Conservation (phyloP, 75 land plant genomes). For the Pinus albicaulis region DNA sequence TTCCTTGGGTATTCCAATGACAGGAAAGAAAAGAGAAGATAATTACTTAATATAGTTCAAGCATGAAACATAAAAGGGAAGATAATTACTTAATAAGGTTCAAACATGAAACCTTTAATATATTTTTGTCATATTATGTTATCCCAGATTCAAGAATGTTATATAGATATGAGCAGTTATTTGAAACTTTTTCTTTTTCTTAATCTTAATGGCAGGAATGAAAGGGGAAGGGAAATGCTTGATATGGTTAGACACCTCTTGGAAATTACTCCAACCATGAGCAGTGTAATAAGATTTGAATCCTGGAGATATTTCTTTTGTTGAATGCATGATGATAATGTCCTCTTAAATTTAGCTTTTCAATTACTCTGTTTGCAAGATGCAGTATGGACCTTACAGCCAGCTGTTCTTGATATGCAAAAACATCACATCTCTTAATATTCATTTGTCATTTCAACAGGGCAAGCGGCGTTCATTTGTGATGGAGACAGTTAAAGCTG, state of each 20-base stretch:
- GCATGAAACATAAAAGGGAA: not conserved
- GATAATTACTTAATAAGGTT: not conserved
- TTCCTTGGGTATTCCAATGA: not conserved
- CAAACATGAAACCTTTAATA: not conserved
- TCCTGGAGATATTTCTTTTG: not conserved
- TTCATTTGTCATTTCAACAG: slow-evolving; percentile 29
- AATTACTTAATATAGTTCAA: not conserved
- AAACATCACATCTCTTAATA: not conserved
- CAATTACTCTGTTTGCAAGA: not conserved
- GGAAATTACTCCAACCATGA: slow-evolving; percentile 79
- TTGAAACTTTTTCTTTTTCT: not conserved
- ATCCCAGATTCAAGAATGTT: too few species aligned
- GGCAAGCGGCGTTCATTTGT: slow-evolving; percentile 87
- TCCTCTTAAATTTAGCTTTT: too few species aligned
- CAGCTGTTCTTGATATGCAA: not conserved
- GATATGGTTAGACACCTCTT: slow-evolving; percentile 66
- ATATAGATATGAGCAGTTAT: not conserved
- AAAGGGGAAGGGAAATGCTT: slow-evolving; percentile 96
- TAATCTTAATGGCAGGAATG: slow-evolving; percentile 65
- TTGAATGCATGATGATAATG: not conserved
- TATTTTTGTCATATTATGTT: not conserved
- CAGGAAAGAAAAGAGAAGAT: not conserved
- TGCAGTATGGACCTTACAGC: not conserved
- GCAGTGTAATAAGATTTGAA: slow-evolving; percentile 39
- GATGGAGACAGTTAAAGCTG: slow-evolving; percentile 98